Evolutionary conservation across 805 yeast genomes (phyloP), one percentile per base, ranked within the genome.

Genomic region (Hanseniaspora nectarophila): DNA sequence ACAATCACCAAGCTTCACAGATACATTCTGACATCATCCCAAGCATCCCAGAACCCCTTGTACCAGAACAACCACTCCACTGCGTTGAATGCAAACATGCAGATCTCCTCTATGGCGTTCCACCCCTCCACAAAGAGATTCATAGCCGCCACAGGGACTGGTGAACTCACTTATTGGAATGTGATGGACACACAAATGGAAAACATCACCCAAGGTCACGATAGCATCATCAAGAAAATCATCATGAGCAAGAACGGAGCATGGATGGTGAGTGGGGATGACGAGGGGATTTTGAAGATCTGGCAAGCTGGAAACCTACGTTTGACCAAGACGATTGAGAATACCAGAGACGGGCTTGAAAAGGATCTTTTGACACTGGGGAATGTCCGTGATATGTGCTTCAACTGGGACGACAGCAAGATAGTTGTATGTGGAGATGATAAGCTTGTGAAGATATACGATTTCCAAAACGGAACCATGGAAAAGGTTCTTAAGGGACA

Each of bases 121-220:
- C 38, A 39, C 2, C 53, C 53, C 8, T 21, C 45, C 2, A 32
- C 39, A 3, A 49, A 49, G 21, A 33, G 45, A n/a, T 70, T 92
- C 47, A 72, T 92, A 26, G 95, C 94, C 5, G 95, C 95, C 0
- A 79, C 90, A 28, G 87, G 85, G 68, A 78, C 86, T 53, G 99
- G 99, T 39, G 99, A 92, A 64, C 89, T 92, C 67, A 89, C 97
- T 12, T 71, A 92, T 43, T 92, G 97, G 97, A 88, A 89, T 65
- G 97, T 97, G 10, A 77, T 85, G 73, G 82, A 95, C 9, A 92
- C 90, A 68, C 87, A 86, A 63, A 88, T 92, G 63, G 99, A 92
- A 65, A 86, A 95, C 51, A 88, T 92, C 57, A 92, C 89, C 94
- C 98, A 92, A 70, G 97, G 97, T 1, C 99, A 92, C 67, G 99